These are phyloP conservation scores for Verticillium tricorpus DNA, from an alignment of 2,329 filamentous ascomycete genomes.

Conservation along the genomic window DNA sequence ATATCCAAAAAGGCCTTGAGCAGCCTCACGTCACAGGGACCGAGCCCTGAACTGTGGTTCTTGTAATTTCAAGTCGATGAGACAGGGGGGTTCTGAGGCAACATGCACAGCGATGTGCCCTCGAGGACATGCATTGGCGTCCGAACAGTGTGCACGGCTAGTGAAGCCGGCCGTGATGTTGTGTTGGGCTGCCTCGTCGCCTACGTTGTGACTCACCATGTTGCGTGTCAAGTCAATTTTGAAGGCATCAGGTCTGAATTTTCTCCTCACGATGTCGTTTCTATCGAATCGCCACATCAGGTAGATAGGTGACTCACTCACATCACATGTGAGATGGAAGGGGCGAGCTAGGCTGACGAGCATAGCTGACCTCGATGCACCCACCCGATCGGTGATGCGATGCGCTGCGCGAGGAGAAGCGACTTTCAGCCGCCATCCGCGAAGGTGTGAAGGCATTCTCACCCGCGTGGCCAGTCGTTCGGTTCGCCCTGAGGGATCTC, in stretches of 20 bases:
- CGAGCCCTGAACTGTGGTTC: no score
- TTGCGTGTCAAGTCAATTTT: not conserved
- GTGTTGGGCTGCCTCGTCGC: not conserved
- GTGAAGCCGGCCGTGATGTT: not conserved
- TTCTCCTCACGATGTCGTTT: not conserved
- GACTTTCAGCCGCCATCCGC: no score
- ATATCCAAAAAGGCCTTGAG: no score
- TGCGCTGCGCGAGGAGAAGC: not conserved
- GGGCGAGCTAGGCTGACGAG: not conserved
- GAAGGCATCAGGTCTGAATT: not conserved
- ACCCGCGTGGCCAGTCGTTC: not conserved
- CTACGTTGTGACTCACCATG: not conserved
- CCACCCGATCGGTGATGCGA: not conserved
- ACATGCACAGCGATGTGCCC: not conserved
- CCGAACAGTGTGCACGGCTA: not conserved
- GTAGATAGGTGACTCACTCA: not conserved
- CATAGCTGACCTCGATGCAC: not conserved
- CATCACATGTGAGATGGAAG: not conserved
- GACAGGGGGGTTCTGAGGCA: no score
- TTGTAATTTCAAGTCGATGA: no score
- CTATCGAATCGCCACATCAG: not conserved
- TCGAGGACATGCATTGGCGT: not conserved
- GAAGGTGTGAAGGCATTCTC: not conserved
- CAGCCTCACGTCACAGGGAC: no score
- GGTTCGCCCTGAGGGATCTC: not conserved